Evolutionary conservation across 768 basidiomycete genomes (phyloP).

Genomic region (Macrolepiota fuliginosa): DNA sequence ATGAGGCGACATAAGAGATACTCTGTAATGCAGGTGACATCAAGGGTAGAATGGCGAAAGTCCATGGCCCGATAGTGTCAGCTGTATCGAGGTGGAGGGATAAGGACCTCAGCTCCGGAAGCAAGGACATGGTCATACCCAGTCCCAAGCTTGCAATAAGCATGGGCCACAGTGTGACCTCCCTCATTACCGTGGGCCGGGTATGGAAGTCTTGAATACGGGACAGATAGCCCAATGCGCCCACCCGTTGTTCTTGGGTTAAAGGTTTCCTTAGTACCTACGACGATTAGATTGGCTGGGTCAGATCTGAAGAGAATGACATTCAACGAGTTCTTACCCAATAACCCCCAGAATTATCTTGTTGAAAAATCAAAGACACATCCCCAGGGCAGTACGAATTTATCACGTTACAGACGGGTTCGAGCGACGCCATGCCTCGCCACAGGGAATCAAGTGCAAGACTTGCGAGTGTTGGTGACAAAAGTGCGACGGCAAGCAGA

Average conservation of each 20-base stretch:
- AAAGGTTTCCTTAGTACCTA: neutral
- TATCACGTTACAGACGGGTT: neutral
- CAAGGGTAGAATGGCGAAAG: neutral
- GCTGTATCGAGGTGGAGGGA: neutral
- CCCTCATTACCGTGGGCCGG: neutral
- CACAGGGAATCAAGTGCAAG: neutral
- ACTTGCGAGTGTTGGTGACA: neutral
- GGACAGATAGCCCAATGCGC: neutral
- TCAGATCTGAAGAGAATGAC: neutral
- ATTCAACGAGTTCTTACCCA: neutral
- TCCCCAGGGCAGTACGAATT: neutral
- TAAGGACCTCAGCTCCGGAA: neutral
- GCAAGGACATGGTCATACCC: neutral
- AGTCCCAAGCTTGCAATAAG: neutral
- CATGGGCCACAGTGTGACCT: neutral
- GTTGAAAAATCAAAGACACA: neutral
- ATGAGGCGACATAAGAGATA: neutral
- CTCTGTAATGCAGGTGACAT: neutral
- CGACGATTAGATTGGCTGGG: neutral
- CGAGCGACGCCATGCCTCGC: neutral
- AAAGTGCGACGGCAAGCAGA: neutral
- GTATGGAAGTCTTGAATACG: neutral
- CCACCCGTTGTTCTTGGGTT: neutral
- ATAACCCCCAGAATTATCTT: neutral
- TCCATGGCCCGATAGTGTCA: neutral